phyloP scores from a whole-genome alignment of 306 rosid genomes.

The Senna siamea region DNA sequence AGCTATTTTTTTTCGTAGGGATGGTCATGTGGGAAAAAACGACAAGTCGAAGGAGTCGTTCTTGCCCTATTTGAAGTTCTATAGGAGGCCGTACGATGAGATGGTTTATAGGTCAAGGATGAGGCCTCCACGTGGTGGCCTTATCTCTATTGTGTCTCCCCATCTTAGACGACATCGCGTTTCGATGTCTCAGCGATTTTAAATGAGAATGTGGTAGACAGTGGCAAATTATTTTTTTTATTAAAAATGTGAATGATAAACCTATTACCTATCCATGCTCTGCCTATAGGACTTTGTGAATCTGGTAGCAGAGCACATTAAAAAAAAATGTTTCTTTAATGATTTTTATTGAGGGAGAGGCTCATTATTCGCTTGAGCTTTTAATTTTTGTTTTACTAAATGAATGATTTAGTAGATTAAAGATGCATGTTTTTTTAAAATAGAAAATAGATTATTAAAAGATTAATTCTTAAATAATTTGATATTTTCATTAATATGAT shows the following conservation, averaged over 20 bases:
- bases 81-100: conserved; percentile 78
- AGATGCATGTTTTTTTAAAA: too few relatives aligned
- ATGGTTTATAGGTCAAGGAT: conserved; percentile 84
- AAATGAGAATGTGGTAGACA: background rate
- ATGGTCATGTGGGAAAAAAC: conserved; percentile 54
- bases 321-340: too few relatives aligned
- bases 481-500: too few relatives aligned
- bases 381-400: too few relatives aligned
- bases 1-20: conserved; percentile 59
- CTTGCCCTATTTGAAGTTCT: conserved; percentile 60
- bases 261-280: too few relatives aligned
- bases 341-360: too few relatives aligned
- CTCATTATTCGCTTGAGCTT: too few relatives aligned
- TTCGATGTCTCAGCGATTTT: conserved; percentile 71
- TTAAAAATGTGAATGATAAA: background rate
- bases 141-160: conserved; percentile 71
- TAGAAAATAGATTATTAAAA: too few relatives aligned
- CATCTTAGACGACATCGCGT: conserved; percentile 64
- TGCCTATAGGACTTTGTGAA: too few relatives aligned
- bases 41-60: conserved; percentile 66
- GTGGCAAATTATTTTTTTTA: background rate
- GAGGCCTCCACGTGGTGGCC: conserved; percentile 83
- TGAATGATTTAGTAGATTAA: too few relatives aligned
- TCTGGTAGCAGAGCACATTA: too few relatives aligned
- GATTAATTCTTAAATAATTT: too few relatives aligned